Base-by-base conservation (phyloP, 2,329 filamentous ascomycete genomes). In the Claviceps paspali region DNA sequence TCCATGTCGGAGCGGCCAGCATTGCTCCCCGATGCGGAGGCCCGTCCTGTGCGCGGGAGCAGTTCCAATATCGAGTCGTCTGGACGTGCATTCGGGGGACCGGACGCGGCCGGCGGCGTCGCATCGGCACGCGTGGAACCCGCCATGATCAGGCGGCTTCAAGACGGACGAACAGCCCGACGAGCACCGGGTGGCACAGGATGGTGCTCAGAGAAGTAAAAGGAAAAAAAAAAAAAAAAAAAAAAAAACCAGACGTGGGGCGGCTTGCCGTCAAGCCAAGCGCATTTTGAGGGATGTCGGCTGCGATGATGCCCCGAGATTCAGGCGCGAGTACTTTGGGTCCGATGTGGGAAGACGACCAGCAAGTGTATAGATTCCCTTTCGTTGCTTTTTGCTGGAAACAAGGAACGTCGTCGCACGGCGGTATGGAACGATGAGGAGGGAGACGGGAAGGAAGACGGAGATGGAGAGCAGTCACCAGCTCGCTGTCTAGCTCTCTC, bases 221-320 rank as follows among this genome's bases (percentile, higher is more conserved):
- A 8, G 18, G 6, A 15, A 24, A 27, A 18, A 26, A 36, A 26
- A 26, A 12, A 26, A 26, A 26, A 12, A 26, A 10, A 12, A 8
- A 30, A 12, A 15, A 24, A 27, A 18, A 26, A 36, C 24, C n/a
- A 26, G 21, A 31, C 30, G 32, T 8, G 26, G 17, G 34, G 24
- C 38, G 41, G 45, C 43, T 57, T 53, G 51, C 54, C 52, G 45
- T 50, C 47, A 42, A 55, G 53, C 59, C 62, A 61, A 51, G 48
- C 52, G 51, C 54, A 55, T 55, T 46, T 46, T 50, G 47, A 47
- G 46, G 34, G 30, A 7, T 14, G 18, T 33, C 15, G 33, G 21
- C 24, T 27, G 19, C 26, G 22, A 22, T 17, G 26, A 29, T 36
- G 30, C 21, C 26, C 14, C n/a, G 29, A 8, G 19, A 29, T 4